Conservation (phyloP, 2,329 filamentous ascomycete genomes). For the Ophiostoma ulmi region DNA sequence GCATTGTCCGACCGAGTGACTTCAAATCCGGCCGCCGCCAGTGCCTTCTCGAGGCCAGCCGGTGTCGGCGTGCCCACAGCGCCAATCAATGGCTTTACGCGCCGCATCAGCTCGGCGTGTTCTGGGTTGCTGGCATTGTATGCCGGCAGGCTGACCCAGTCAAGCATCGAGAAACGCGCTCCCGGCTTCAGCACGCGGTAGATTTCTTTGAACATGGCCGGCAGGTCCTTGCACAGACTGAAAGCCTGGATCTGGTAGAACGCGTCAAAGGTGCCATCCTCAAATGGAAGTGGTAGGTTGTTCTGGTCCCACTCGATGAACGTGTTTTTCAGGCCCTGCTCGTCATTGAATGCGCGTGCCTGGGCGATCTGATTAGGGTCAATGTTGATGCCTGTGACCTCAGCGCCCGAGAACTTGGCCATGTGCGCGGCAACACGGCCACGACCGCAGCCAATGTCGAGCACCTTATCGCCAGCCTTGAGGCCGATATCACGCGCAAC, state of each 20-base stretch:
- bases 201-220: constrained; percentile 45
- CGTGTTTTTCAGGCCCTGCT: constrained; percentile 42
- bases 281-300: constrained; percentile 47
- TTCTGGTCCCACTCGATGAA: constrained; percentile 51
- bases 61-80: constrained; percentile 52
- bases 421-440: constrained; percentile 52
- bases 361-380: constrained; percentile 49
- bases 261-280: constrained; percentile 45
- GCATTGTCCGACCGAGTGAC: constrained; percentile 48
- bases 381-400: constrained; percentile 50
- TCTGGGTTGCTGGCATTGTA: constrained; percentile 45
- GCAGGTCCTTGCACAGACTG: constrained; percentile 48
- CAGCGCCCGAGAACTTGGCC: constrained; percentile 43
- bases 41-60: constrained; percentile 41
- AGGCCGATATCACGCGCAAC: constrained; percentile 45
- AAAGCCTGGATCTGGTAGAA: constrained; percentile 56
- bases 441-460: constrained; percentile 50
- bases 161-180: constrained; percentile 46
- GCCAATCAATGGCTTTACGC: constrained; percentile 51
- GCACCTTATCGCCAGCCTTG: constrained; percentile 42
- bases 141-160: constrained; percentile 49
- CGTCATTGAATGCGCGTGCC: constrained; percentile 41
- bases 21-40: constrained; percentile 44
- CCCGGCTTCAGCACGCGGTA: constrained; percentile 48
- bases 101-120: constrained; percentile 48